Evolutionary conservation across 305 asterid species (phyloP).

Genomic region (Fraxinus greggii): DNA sequence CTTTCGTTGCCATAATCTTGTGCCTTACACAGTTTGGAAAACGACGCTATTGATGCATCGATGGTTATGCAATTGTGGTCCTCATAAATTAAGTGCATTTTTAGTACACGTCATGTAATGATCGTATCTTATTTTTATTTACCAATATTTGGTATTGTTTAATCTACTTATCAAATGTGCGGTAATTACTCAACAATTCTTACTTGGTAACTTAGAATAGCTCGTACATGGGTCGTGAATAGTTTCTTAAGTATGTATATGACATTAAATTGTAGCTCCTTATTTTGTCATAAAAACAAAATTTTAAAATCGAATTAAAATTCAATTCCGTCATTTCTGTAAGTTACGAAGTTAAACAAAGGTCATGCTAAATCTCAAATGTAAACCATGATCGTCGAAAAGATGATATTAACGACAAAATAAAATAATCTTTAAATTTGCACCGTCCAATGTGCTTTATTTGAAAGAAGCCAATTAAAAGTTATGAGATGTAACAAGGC

Average conservation of each 20-base stretch:
- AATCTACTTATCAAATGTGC: background rate
- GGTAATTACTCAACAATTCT: background rate
- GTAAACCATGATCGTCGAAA: background rate
- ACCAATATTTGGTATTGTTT: background rate
- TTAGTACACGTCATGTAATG: background rate
- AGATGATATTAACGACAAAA: background rate
- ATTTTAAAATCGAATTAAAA: background rate
- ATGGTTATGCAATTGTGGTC: background rate
- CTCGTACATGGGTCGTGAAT: background rate
- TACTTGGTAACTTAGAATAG: background rate
- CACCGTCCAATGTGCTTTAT: background rate
- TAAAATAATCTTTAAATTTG: background rate
- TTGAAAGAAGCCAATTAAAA: conserved; percentile 16
- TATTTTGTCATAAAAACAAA: background rate
- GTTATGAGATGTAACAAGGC: conserved; percentile 22
- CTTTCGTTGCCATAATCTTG: background rate
- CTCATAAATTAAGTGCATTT: background rate
- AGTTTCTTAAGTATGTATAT: background rate
- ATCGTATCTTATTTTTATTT: background rate
- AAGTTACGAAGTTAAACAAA: background rate
- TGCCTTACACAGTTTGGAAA: background rate
- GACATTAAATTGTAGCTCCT: background rate
- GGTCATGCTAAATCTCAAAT: background rate
- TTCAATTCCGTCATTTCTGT: background rate
- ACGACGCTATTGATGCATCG: background rate